phyloP scores from a whole-genome alignment of 2,329 filamentous ascomycete genomes.

The Fusarium cicatricum region DNA sequence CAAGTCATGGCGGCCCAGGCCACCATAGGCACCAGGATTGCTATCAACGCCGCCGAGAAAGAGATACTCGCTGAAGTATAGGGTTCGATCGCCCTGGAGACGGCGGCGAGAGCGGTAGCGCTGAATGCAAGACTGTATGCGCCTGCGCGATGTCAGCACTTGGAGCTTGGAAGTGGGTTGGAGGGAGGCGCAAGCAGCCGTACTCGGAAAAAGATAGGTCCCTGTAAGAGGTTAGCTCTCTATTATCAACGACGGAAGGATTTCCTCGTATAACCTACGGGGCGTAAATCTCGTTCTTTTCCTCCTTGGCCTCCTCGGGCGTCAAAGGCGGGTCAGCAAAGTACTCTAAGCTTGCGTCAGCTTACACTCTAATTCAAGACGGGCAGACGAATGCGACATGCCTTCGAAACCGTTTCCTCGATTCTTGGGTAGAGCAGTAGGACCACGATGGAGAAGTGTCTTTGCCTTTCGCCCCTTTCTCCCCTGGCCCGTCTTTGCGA shows the following conservation, averaged over 20 bases:
- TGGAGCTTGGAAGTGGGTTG: background rate
- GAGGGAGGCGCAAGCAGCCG: background rate
- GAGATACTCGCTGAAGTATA: conserved; percentile 82
- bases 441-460: conserved; percentile 44
- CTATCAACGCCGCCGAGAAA: conserved; percentile 82
- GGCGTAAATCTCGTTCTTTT: conserved; percentile 72
- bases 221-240: conserved; percentile 47
- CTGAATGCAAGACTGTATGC: conserved; percentile 86
- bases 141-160: conserved; percentile 55
- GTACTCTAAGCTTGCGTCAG: conserved; percentile 60
- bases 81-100: conserved; percentile 67
- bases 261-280: conserved; percentile 53
- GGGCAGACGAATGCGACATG: conserved; percentile 36
- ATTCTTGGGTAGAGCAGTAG: conserved; percentile 53
- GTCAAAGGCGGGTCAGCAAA: conserved; percentile 83
- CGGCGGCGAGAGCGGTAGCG: conserved; percentile 82
- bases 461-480: conserved; percentile 25
- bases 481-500: conserved; percentile 31
- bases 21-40: conserved; percentile 63
- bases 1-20: conserved; percentile 65
- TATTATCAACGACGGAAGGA: background rate
- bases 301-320: conserved; percentile 70
- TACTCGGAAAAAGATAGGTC: conserved; percentile 66
- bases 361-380: background rate
- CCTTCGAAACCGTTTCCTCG: conserved; percentile 75